Conservation (phyloP, 805 yeast genomes). For the Ogataea philodendri region DNA sequence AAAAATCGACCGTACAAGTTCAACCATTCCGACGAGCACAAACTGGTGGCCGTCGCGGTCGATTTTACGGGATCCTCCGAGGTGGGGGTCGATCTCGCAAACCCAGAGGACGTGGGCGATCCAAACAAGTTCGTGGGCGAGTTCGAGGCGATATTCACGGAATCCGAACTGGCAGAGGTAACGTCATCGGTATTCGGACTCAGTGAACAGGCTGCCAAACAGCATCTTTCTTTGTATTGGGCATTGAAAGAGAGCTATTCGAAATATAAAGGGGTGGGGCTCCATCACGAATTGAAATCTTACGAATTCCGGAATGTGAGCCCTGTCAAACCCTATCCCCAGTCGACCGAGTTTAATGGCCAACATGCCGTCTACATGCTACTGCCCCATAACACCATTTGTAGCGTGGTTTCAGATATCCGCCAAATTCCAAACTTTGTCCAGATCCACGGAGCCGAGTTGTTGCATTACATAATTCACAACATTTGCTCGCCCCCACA, state of each 20-base stretch:
- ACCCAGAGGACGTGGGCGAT: slow-evolving; percentile 30
- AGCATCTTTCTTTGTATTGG: slow-evolving; percentile 60
- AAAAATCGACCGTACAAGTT: slow-evolving; percentile 38
- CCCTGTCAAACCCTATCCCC: slow-evolving; percentile 2
- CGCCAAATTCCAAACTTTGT: background rate
- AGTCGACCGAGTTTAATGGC: background rate
- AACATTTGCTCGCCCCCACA: slow-evolving; percentile 6
- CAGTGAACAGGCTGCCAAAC: slow-evolving; percentile 13
- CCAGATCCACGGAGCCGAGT: slow-evolving; percentile 1
- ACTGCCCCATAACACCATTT: slow-evolving; percentile 7
- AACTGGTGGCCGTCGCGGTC: slow-evolving; percentile 46
- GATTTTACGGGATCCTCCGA: slow-evolving; percentile 27
- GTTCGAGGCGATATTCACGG: slow-evolving; percentile 31
- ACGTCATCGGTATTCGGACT: slow-evolving; percentile 8
- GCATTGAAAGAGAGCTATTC: slow-evolving; percentile 77
- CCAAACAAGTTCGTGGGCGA: slow-evolving; percentile 31
- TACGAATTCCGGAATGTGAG: slow-evolving; percentile 24
- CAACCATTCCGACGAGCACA: slow-evolving; percentile 60
- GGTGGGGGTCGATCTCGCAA: slow-evolving; percentile 50
- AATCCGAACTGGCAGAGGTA: slow-evolving; percentile 31
- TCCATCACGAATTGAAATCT: slow-evolving; percentile 30
- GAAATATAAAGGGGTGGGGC: slow-evolving; percentile 64
- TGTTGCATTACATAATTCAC: slow-evolving; percentile 5
- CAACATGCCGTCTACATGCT: slow-evolving; percentile 2
- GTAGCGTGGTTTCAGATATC: slow-evolving; percentile 4